Evolutionary conservation across 306 rosid genomes (phyloP), one percentile per base, ranked within the genome.

Genomic region (Vicia faba): DNA sequence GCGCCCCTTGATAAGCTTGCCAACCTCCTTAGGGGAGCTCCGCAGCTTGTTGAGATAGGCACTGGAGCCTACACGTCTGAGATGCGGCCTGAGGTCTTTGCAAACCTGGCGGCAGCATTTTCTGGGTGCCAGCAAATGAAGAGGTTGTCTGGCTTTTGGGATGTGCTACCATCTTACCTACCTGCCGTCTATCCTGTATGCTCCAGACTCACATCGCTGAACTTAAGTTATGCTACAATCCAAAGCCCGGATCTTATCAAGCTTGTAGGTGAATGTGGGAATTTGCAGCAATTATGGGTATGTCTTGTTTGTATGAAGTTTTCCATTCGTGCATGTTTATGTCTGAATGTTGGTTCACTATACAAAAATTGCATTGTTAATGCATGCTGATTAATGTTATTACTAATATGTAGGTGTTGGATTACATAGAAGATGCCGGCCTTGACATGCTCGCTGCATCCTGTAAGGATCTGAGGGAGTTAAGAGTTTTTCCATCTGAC

Each of bases 401-500:
- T 75, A 65, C 44, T 66, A 31, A 31, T 76, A 15, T 76, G 44
- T 79, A 93, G 99, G 99, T 93, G 45, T 71, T 93, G 85, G 99
- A 93, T 85, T 85, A 80, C 84, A 90, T 93, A 33, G 99, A 93
- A 78, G 99, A 93, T 78, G 66, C 40, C 9, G 99, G 99, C 25
- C 99, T 93, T 58, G 90, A 82, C 14, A 83, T 72, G 65, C 66
- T 93, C 73, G 96, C 99, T 39, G 90, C 68, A 26, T 71, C 91
- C 6, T 93, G 99, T 71, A 93, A 88, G 86, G 99, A 88, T 75
- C 73, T 93, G 50, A 79, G 87, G 74, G 97, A 93, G 70, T 75
- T 93, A 60, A 84, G 99, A 80, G 99, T 93, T 60, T 93, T 93
- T 74, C 99, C 97, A 0, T 93, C 99, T 1, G 92, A 93, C 39